phyloP scores from a whole-genome alignment of 192 early-diverging fungal genomes.

The Phlyctochytrium planicorne region DNA sequence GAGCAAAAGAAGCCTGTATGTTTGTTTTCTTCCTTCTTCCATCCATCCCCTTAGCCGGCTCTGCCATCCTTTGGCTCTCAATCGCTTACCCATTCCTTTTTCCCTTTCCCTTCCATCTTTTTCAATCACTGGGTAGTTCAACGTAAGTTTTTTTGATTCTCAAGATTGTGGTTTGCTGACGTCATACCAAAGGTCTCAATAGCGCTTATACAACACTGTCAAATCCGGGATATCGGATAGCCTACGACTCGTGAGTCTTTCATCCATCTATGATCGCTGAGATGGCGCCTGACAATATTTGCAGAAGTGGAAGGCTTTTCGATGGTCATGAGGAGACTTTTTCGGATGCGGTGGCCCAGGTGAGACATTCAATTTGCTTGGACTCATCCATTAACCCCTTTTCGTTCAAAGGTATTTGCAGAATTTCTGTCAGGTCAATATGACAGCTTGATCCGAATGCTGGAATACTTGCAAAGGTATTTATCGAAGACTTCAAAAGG shows the following conservation, averaged over 20 bases:
- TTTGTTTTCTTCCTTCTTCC: too few species aligned
- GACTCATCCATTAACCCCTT: background rate
- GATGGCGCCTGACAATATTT: background rate
- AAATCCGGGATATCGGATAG: slow-evolving; percentile 18
- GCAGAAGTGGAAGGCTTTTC: slow-evolving; percentile 19
- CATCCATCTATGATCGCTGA: too few species aligned
- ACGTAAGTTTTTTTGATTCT: too few species aligned
- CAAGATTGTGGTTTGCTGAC: too few species aligned
- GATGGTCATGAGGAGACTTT: slow-evolving; percentile 26
- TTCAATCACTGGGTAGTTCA: too few species aligned
- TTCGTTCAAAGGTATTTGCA: slow-evolving; percentile 22
- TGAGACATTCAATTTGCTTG: background rate
- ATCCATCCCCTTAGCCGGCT: slow-evolving; percentile 2
- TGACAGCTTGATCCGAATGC: slow-evolving; percentile 23
- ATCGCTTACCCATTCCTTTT: background rate
- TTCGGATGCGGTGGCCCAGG: slow-evolving; percentile 24
- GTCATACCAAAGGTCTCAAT: slow-evolving; percentile 14
- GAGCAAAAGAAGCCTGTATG: slow-evolving; percentile 38
- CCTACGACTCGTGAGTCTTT: slow-evolving; percentile 30
- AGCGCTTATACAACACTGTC: slow-evolving; percentile 29
- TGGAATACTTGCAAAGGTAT: slow-evolving; percentile 32
- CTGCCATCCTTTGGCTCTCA: background rate
- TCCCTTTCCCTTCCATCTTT: too few species aligned
- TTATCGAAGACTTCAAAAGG: background rate
- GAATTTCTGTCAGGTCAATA: slow-evolving; percentile 35